phyloP scores from a whole-genome alignment of 2,329 filamentous ascomycete genomes.

The Cordyceps cateniannulata region DNA sequence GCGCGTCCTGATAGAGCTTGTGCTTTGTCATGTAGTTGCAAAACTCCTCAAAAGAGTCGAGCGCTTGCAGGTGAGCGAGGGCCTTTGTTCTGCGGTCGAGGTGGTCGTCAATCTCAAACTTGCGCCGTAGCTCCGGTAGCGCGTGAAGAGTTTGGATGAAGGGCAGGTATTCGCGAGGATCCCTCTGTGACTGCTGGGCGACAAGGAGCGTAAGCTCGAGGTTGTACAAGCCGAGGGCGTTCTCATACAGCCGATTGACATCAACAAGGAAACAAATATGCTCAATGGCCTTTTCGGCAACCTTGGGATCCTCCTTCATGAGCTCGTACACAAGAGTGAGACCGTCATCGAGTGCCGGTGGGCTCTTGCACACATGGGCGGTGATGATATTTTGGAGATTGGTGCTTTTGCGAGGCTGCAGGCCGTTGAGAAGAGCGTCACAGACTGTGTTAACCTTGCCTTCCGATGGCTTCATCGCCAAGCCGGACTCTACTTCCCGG shows the following conservation, averaged over 20 bases:
- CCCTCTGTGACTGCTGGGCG: constrained; percentile 91
- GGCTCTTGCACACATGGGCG: constrained; percentile 86
- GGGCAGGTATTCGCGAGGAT: constrained; percentile 90
- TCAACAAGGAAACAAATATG: constrained; percentile 98
- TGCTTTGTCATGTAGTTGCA: constrained; percentile 74
- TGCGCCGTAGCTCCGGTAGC: constrained; percentile 61
- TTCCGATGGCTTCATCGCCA: constrained; percentile 17
- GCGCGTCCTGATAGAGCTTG: constrained; percentile 67
- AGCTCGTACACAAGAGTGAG: constrained; percentile 72
- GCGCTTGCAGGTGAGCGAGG: constrained; percentile 64
- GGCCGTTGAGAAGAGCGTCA: constrained; percentile 67
- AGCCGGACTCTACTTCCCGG: constrained; percentile 13
- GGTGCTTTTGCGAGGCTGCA: constrained; percentile 55
- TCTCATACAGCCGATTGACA: constrained; percentile 84
- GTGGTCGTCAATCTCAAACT: constrained; percentile 85
- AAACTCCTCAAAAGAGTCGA: constrained; percentile 72
- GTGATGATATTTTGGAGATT: constrained; percentile 90
- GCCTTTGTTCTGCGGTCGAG: constrained; percentile 73
- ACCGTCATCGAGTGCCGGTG: constrained; percentile 83
- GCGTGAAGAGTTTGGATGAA: constrained; percentile 85
- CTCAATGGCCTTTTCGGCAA: constrained; percentile 84
- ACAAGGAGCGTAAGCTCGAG: constrained; percentile 84
- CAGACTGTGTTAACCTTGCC: constrained; percentile 83
- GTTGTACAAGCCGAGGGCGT: constrained; percentile 84
- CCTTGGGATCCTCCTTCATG: constrained; percentile 57